These are phyloP conservation scores for Metschnikowia hibisci DNA, from an alignment of 805 yeast species.

Conservation along the genomic window DNA sequence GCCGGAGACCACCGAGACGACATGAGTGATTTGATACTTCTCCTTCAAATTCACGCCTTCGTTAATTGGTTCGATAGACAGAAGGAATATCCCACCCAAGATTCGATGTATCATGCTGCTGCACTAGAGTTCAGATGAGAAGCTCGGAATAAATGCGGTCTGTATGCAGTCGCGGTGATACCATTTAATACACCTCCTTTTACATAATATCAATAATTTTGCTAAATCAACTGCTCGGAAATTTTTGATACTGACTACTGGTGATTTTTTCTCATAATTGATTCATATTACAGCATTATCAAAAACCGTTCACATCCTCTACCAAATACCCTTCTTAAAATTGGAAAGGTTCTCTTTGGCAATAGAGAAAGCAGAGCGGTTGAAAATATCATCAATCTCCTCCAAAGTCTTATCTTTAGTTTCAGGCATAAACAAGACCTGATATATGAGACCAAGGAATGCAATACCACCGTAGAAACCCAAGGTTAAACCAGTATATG, in stretches of 20 bases:
- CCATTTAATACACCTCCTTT: too few relatives aligned
- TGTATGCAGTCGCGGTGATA: not conserved
- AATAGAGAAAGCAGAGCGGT: slow-evolving; percentile 41
- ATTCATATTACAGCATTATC: not conserved
- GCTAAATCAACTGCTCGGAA: too few relatives aligned
- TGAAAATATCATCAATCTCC: slow-evolving; percentile 63
- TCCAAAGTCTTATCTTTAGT: slow-evolving; percentile 69
- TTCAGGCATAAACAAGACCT: slow-evolving; percentile 60
- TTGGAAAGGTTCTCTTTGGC: slow-evolving; percentile 33
- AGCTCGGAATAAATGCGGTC: not conserved
- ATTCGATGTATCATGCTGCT: slow-evolving; percentile 42
- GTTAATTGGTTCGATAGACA: slow-evolving; percentile 65
- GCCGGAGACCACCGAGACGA: slow-evolving; percentile 68
- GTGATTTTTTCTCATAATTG: too few relatives aligned
- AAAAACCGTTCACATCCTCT: not conserved
- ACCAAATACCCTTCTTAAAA: slow-evolving; percentile 23
- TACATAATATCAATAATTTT: too few relatives aligned
- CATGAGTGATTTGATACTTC: slow-evolving; percentile 59
- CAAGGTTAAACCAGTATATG: slow-evolving; percentile 57
- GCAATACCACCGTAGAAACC: slow-evolving; percentile 71
- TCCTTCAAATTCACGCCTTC: slow-evolving; percentile 41
- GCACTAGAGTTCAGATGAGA: not conserved
- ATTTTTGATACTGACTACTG: too few relatives aligned
- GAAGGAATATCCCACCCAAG: slow-evolving; percentile 76
- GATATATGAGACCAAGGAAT: slow-evolving; percentile 51